Base-by-base conservation (phyloP, 805 yeast genomes). In the Isabelozyma pseudorhagii region DNA sequence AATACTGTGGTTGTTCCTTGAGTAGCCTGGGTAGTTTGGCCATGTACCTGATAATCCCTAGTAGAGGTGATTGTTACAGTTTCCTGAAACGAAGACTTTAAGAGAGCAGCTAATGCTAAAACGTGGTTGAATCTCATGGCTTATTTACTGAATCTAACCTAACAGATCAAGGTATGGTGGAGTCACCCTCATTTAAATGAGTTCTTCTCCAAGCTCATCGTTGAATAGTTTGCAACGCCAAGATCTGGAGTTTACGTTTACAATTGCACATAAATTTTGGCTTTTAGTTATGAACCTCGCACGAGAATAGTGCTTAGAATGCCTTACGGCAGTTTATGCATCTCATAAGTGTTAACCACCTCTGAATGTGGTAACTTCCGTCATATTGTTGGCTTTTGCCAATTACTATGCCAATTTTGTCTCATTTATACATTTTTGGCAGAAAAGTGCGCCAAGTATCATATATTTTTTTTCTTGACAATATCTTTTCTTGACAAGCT, bases 11-110 rank as follows among this genome's bases (percentile, higher is more conserved):
- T 29, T 10, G 36, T 29, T 4, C 4, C 36, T 29, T 29, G 36
- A 11, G 25, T 5, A 21, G 36, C 36, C 36, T 29, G 36, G 4
- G 36, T 29, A 9, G 36, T 29, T 29, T 29, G 36, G 13, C 13
- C 36, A 11, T 29, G 36, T 5, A 45, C 31, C 36, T 48, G 31
- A 18, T 31, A 47, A 17, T 48, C 40, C 11, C 52, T 38, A 10
- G 54, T 40, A 9, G 52, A 41, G 31, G 52, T 51, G 4, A 51
- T 45, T 4, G 54, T 51, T 1, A 49, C 46, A 4, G 49, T 51
- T n/a, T 42, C 49, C 14, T 46, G 15, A 4, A 25, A 28, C 10
- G 48, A 34, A 11, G 42, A 8, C n/a, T 36, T 27, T 18, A 13
- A 36, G 21, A 38, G 27, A 38, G 18, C 46, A 36, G 38, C 27